phyloP scores from a whole-genome alignment of 169 alveolate genomes.

The Plasmodium cynomolgi region DNA sequence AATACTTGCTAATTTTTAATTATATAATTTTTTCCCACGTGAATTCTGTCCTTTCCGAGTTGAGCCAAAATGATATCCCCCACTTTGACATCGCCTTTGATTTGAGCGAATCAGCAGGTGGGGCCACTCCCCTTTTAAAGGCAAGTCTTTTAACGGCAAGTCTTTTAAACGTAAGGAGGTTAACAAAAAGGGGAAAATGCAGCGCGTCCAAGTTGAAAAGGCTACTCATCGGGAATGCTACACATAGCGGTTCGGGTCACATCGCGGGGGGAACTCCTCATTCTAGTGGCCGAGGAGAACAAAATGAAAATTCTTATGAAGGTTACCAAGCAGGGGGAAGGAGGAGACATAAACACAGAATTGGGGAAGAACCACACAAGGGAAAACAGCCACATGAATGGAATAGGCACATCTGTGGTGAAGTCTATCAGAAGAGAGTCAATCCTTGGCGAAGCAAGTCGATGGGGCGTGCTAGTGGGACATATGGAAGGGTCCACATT shows the following conservation, averaged over 20 bases:
- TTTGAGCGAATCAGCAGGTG: neutral
- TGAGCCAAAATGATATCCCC: slow-evolving; percentile 1
- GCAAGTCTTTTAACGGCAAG: too few relatives aligned
- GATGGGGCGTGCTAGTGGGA: neutral
- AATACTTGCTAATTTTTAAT: slow-evolving; percentile 40
- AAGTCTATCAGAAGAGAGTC: neutral
- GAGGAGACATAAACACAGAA: neutral
- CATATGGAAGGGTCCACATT: neutral
- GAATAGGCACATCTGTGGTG: neutral
- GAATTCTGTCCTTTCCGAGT: slow-evolving; percentile 18
- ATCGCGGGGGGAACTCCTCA: neutral
- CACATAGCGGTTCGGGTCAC: neutral
- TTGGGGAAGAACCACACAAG: neutral
- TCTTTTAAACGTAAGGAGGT: neutral
- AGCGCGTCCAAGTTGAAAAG: neutral
- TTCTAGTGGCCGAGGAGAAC: neutral
- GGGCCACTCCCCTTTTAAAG: neutral
- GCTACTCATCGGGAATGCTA: neutral
- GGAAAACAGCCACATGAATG: neutral
- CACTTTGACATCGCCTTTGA: slow-evolving; percentile 31
- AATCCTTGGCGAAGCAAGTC: neutral
- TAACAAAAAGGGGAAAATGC: neutral
- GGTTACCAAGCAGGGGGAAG: neutral
- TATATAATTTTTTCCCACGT: slow-evolving; percentile 53
- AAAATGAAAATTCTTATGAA: neutral